Conservation (phyloP, 805 yeast genomes). For the Saccharomycopsis microspora region DNA sequence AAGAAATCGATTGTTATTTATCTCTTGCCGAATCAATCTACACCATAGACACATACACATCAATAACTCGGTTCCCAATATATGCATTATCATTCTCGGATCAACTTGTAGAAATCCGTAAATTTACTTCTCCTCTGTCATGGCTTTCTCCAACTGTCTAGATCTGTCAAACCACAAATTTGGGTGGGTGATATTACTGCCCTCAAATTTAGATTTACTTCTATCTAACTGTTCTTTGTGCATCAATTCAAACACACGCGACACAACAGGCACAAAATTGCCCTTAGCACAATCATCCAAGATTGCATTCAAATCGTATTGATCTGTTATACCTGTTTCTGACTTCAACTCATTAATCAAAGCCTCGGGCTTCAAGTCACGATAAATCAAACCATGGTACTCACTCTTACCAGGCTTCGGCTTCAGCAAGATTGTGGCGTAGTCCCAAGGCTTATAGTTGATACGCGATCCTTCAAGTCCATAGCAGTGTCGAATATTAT, state of each 20-base stretch:
- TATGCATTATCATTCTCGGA: background rate
- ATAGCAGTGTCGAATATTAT: conserved; percentile 79
- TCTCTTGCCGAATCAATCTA: too few relatives aligned
- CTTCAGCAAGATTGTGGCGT: conserved; percentile 62
- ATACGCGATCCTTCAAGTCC: conserved; percentile 87
- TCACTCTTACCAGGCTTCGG: conserved; percentile 62
- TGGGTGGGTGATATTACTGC: conserved; percentile 69
- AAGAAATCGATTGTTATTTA: too few relatives aligned
- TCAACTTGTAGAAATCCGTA: background rate
- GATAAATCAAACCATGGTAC: conserved; percentile 88
- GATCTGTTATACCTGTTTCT: conserved; percentile 45
- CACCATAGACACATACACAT: too few relatives aligned
- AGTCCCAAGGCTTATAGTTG: conserved; percentile 79
- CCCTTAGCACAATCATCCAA: conserved; percentile 56
- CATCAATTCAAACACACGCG: conserved; percentile 74
- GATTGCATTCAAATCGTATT: conserved; percentile 42
- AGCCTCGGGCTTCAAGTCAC: conserved; percentile 60
- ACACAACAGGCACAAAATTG: conserved; percentile 79
- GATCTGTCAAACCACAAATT: conserved; percentile 78
- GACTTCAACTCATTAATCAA: conserved; percentile 42
- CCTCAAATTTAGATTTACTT: conserved; percentile 30
- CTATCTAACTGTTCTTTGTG: conserved; percentile 36
- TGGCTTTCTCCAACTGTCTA: conserved; percentile 35
- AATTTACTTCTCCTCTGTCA: background rate
- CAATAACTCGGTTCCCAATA: background rate